These are phyloP conservation scores for Epichloe bromicola DNA, from an alignment of 2,329 filamentous ascomycete species.

Conservation along the genomic window DNA sequence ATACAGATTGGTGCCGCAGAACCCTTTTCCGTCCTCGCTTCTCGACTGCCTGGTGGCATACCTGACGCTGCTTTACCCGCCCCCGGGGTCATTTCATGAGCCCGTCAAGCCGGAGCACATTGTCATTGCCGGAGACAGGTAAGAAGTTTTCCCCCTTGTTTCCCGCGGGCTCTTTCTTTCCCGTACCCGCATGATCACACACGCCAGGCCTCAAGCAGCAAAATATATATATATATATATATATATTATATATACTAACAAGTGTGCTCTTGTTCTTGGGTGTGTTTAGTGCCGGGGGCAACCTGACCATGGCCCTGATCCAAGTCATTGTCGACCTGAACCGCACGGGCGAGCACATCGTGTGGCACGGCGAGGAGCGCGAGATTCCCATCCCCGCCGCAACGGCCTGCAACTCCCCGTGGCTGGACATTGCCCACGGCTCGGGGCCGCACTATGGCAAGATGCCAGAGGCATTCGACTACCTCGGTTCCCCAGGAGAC, in stretches of 20 bases:
- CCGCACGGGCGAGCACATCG: constrained; percentile 31
- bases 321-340: constrained; percentile 55
- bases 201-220: background rate
- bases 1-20: constrained; percentile 62
- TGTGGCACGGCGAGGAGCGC: constrained; percentile 47
- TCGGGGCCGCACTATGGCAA: constrained; percentile 17
- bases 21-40: constrained; percentile 61
- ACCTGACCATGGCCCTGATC: constrained; percentile 51
- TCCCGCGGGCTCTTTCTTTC: background rate
- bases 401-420: constrained; percentile 49
- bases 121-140: constrained; percentile 59
- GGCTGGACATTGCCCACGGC: constrained; percentile 57
- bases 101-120: constrained; percentile 53
- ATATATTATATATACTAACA: background rate
- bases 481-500: constrained; percentile 35
- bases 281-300: constrained; percentile 51
- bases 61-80: constrained; percentile 59
- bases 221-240: background rate
- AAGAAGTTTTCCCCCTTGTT: constrained; percentile 7
- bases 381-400: constrained; percentile 55
- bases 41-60: constrained; percentile 64
- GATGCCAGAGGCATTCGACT: constrained; percentile 21
- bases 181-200: too few species aligned
- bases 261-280: too few species aligned
- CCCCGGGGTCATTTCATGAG: constrained; percentile 51